Evolutionary conservation across 2,329 filamentous ascomycete genomes (phyloP).

Genomic region (Phialophora expanda): DNA sequence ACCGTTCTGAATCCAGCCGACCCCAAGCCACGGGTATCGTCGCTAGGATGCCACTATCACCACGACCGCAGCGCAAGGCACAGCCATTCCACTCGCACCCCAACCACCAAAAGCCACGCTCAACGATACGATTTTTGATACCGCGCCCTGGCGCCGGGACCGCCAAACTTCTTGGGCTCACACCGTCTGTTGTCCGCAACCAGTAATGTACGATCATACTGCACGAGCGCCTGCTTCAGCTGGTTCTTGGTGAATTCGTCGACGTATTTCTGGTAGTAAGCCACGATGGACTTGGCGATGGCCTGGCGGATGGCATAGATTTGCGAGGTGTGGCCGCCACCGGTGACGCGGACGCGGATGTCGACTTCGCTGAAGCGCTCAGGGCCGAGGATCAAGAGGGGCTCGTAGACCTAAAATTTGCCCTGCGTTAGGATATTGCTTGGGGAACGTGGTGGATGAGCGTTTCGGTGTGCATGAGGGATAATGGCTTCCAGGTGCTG

Average conservation of each 20-base stretch:
- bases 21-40: neutral
- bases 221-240: slow-evolving; percentile 94
- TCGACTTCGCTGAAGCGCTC: slow-evolving; percentile 98
- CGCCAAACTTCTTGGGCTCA: slow-evolving; percentile 93
- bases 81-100: neutral
- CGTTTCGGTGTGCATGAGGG: neutral
- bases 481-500: neutral
- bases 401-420: slow-evolving; percentile 83
- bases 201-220: slow-evolving; percentile 95
- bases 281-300: slow-evolving; percentile 95
- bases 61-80: neutral
- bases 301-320: slow-evolving; percentile 99
- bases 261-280: slow-evolving; percentile 99
- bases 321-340: slow-evolving; percentile 97
- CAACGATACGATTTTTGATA: slow-evolving; percentile 99
- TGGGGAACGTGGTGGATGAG: neutral
- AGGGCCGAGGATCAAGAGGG: slow-evolving; percentile 91
- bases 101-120: slow-evolving; percentile 44
- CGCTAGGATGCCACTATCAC: neutral
- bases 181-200: slow-evolving; percentile 99
- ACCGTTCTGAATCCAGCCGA: neutral
- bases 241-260: slow-evolving; percentile 99
- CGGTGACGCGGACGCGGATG: slow-evolving; percentile 93
- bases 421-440: neutral
- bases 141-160: slow-evolving; percentile 88